These are phyloP conservation scores for Nicotiana noctiflora DNA, from an alignment of 257 asterid genomes.

Conservation along the genomic window DNA sequence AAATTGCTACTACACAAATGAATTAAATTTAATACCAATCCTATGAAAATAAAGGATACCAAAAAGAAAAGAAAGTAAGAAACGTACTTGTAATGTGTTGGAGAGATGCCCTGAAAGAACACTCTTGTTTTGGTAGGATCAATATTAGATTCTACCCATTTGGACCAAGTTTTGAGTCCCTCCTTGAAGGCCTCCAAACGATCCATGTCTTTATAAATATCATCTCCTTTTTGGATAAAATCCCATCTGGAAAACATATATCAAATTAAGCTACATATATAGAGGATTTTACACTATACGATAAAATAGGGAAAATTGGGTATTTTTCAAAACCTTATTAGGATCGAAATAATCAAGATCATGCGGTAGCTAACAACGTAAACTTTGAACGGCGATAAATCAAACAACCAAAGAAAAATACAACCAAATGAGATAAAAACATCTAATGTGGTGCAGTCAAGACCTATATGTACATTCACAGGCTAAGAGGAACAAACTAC, in stretches of 20 bases:
- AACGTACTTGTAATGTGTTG: constrained; percentile 67
- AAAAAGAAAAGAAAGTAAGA: background rate
- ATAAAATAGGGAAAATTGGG: background rate
- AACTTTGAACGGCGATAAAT: fast-evolving
- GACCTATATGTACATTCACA: too few relatives aligned
- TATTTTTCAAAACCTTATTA: background rate
- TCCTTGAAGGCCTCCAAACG: constrained; percentile 48
- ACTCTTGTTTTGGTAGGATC: constrained; percentile 43
- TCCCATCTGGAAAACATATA: constrained; percentile 49
- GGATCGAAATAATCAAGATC: too few relatives aligned
- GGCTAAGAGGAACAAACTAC: fast-evolving
- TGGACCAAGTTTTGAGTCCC: constrained; percentile 70
- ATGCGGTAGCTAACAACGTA: too few relatives aligned
- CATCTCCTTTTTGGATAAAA: constrained; percentile 42
- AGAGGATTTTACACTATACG: background rate
- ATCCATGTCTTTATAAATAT: constrained; percentile 52
- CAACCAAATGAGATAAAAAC: too few relatives aligned
- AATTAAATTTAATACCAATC: background rate
- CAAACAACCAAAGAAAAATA: too few relatives aligned
- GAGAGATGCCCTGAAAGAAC: constrained; percentile 77
- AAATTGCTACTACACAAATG: background rate
- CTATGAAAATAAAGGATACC: background rate
- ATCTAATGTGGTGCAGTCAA: too few relatives aligned
- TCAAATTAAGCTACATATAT: too few relatives aligned
- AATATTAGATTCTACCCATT: constrained; percentile 63